These are phyloP conservation scores for Crithidia expoeki DNA, from an alignment of 208 protist genomes.

Conservation along the genomic window DNA sequence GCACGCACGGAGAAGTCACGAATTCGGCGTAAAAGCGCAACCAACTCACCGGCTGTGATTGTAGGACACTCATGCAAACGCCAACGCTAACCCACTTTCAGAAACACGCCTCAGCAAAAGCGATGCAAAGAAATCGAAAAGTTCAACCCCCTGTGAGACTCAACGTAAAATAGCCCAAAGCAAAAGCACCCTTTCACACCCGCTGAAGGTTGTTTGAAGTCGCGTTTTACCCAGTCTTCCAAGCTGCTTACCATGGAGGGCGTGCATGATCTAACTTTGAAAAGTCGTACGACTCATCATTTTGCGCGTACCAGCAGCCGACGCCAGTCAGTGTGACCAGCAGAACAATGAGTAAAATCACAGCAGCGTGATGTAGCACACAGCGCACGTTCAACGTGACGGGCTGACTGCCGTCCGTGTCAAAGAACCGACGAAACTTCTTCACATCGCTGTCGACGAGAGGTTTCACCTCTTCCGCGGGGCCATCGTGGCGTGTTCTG, in stretches of 20 bases:
- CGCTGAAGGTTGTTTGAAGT: no score
- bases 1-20: no score
- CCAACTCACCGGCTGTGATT: no score
- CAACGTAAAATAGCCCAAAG: no score
- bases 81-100: no score
- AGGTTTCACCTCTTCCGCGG: background rate
- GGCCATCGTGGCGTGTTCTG: background rate
- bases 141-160: no score
- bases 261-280: constrained; percentile 4
- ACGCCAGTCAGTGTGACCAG: background rate
- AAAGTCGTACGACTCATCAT: constrained; percentile 7
- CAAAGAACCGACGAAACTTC: background rate
- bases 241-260: background rate
- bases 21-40: no score
- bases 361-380: background rate
- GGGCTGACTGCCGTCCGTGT: background rate
- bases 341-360: background rate
- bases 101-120: no score
- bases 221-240: no score
- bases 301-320: constrained; percentile 1
- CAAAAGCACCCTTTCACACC: no score
- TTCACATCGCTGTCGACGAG: background rate
- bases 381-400: background rate
- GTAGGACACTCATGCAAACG: no score
- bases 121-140: no score